Evolutionary conservation across 768 basidiomycete genomes (phyloP).

Genomic region (Lyophyllum shimeji): DNA sequence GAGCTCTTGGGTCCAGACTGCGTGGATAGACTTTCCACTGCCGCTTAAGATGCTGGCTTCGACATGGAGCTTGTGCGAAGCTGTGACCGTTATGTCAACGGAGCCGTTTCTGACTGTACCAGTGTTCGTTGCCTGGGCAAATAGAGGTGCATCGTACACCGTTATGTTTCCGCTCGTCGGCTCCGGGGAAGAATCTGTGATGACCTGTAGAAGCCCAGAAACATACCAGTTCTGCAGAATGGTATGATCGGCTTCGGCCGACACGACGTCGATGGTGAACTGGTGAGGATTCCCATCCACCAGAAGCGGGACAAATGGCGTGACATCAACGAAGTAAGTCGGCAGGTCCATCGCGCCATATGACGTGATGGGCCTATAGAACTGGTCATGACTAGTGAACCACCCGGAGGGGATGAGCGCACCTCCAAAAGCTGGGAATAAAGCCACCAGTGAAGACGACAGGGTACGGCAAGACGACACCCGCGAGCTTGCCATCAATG

Average conservation of each 20-base stretch:
- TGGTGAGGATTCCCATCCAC: constrained; percentile 69
- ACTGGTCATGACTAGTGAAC: not conserved
- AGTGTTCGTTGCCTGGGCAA: constrained; percentile 48
- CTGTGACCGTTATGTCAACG: constrained; percentile 62
- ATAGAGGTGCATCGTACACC: constrained; percentile 54
- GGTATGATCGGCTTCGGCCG: constrained; percentile 63
- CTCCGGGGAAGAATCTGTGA: constrained; percentile 57
- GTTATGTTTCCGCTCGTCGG: constrained; percentile 72
- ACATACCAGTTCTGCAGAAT: constrained; percentile 80
- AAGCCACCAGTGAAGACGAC: constrained; percentile 79
- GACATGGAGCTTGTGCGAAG: constrained; percentile 55
- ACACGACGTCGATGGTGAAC: constrained; percentile 71
- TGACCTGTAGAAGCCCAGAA: constrained; percentile 67
- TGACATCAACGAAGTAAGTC: constrained; percentile 75
- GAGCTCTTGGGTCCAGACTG: constrained; percentile 62
- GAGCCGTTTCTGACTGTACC: constrained; percentile 44
- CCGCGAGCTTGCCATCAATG: constrained; percentile 46
- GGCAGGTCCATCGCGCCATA: constrained; percentile 79
- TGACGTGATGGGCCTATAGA: constrained; percentile 63
- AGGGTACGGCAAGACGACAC: constrained; percentile 50
- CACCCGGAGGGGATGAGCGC: not conserved
- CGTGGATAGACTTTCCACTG: constrained; percentile 54
- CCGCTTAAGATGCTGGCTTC: constrained; percentile 62
- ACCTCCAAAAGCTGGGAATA: constrained; percentile 71
- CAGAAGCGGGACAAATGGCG: constrained; percentile 72